These are phyloP conservation scores for Acacia acuminata DNA, from an alignment of 306 rosid genomes.

Conservation along the genomic window DNA sequence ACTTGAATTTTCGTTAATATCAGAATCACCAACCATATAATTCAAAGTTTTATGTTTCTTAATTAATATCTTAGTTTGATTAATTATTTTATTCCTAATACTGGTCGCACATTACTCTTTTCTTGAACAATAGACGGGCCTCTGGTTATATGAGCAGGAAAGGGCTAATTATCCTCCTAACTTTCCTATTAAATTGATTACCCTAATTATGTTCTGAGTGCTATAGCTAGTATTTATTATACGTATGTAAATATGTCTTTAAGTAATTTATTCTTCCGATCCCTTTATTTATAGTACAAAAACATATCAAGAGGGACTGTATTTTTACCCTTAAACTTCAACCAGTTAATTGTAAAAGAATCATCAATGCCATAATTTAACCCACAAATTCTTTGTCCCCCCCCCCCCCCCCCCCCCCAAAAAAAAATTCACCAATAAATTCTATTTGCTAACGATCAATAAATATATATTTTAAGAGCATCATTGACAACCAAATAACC, in stretches of 20 bases:
- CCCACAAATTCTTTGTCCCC: too few relatives aligned
- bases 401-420: too few relatives aligned
- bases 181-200: background rate
- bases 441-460: too few relatives aligned
- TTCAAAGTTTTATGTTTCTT: too few relatives aligned
- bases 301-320: background rate
- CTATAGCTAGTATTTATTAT: background rate
- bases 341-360: background rate
- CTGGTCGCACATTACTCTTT: background rate
- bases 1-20: background rate
- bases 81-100: too few relatives aligned
- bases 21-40: background rate
- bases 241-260: background rate
- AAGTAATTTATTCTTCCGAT: background rate
- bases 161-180: background rate
- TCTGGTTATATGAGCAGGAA: background rate
- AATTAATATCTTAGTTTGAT: too few relatives aligned
- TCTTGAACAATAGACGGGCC: background rate
- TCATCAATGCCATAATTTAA: background rate
- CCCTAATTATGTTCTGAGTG: background rate
- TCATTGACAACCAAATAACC: background rate
- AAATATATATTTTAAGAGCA: background rate
- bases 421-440: too few relatives aligned
- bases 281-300: background rate
- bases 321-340: background rate